Conservation (phyloP, 208 protist genomes). For the Crithidia mellificae region DNA sequence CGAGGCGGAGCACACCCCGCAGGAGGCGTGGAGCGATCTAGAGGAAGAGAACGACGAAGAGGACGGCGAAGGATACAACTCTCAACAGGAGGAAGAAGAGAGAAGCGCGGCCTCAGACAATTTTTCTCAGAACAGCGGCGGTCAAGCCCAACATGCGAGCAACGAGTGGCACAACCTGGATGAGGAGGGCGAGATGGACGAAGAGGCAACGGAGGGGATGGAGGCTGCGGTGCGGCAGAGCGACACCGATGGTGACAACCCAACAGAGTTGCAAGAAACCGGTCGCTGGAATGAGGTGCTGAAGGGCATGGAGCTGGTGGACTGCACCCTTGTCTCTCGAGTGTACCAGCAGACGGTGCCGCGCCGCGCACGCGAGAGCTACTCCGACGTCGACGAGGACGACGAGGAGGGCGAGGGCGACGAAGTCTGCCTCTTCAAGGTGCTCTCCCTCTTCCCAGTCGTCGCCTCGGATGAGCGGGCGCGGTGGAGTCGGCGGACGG, state of each 20-base stretch:
- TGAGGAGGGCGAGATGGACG: conserved; percentile 5
- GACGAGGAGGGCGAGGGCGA: conserved; percentile 6
- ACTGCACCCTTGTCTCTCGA: conserved; percentile 30
- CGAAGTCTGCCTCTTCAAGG: conserved; percentile 30
- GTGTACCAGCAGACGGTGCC: conserved; percentile 21
- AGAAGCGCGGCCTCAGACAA: background rate
- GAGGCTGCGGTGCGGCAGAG: background rate
- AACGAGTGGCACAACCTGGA: background rate
- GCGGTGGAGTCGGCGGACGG: conserved; percentile 19
- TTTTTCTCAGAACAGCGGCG: background rate
- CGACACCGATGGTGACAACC: background rate
- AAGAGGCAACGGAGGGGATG: conserved; percentile 3
- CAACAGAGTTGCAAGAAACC: conserved; percentile 13
- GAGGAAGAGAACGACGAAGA: background rate
- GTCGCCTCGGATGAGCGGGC: conserved; percentile 13
- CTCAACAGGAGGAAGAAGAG: background rate
- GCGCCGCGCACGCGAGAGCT: background rate
- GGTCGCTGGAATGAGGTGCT: conserved; percentile 28
- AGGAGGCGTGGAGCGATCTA: background rate
- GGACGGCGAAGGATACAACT: background rate
- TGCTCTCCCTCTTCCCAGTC: conserved; percentile 29
- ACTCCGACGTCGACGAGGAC: background rate
- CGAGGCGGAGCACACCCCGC: background rate
- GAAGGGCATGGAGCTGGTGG: conserved; percentile 25
- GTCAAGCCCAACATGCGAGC: background rate